phyloP scores from a whole-genome alignment of 257 asterid species.

The Scutellaria galericulata region DNA sequence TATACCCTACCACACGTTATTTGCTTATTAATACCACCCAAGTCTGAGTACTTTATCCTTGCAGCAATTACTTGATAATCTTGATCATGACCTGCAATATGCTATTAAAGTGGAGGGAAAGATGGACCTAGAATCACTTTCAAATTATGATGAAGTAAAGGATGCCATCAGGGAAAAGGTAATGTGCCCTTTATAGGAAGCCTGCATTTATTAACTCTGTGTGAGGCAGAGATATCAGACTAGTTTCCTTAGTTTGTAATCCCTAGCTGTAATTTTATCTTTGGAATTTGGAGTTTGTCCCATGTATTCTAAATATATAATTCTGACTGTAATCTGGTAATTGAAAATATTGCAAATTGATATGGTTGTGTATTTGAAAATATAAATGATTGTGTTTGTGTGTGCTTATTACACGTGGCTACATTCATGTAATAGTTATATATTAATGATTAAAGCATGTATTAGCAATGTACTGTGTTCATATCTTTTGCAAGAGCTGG shows the following conservation, averaged over 20 bases:
- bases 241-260: constrained; percentile 13
- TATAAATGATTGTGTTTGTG: constrained; percentile 1
- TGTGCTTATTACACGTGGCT: background rate
- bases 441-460: constrained; percentile 24
- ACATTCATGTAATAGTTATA: background rate
- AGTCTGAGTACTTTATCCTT: constrained; percentile 34
- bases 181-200: constrained; percentile 31
- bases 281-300: constrained; percentile 4
- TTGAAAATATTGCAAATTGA: constrained; percentile 20
- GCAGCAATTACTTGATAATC: constrained; percentile 84
- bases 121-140: constrained; percentile 73
- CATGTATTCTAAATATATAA: background rate
- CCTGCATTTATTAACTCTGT: background rate
- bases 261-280: constrained; percentile 24
- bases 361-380: constrained; percentile 13
- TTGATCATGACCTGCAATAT: constrained; percentile 97
- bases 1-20: constrained; percentile 20
- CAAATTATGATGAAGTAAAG: constrained; percentile 91
- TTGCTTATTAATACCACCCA: constrained; percentile 32
- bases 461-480: background rate
- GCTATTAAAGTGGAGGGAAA: constrained; percentile 95
- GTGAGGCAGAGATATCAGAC: constrained; percentile 21
- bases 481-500: constrained; percentile 19
- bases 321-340: constrained; percentile 18
- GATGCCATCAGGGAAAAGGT: constrained; percentile 86